A percentile compares a stretch with the other conserved stretches of the same genome.
These are phyloP conservation scores for Phytophthora multivora DNA, from an alignment of 352 stramenopile species.

Conservation along the genomic window DNA sequence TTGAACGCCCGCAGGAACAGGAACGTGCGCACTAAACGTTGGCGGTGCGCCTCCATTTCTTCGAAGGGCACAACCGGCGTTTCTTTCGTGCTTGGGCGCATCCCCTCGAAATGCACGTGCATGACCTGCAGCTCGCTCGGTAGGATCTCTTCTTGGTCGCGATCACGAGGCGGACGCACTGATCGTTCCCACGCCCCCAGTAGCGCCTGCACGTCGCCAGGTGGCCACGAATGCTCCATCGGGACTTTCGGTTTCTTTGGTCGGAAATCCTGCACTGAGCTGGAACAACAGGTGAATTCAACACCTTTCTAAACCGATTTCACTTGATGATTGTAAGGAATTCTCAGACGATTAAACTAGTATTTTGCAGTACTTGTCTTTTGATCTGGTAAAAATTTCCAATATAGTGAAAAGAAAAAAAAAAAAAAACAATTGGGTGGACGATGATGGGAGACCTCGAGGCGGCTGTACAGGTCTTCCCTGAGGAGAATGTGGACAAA, in stretches of 20 bases:
- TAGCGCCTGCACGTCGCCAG: constrained; percentile 34
- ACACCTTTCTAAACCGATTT: background rate
- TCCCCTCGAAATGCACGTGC: constrained; percentile 20
- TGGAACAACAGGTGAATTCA: constrained; percentile 5
- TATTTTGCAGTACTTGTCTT: background rate
- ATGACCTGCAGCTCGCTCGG: constrained; percentile 20
- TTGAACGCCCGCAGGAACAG: constrained; percentile 35
- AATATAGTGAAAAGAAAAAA: background rate
- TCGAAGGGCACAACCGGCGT: constrained; percentile 4
- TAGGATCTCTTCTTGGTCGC: constrained; percentile 21
- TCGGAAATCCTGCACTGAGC: constrained; percentile 21
- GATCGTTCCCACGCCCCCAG: constrained; percentile 41
- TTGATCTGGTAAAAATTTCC: background rate
- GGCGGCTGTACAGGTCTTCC: constrained; percentile 46
- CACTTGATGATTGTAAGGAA: constrained; percentile 12
- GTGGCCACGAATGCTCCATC: constrained; percentile 40
- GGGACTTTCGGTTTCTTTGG: constrained; percentile 3
- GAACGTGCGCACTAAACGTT: constrained; percentile 37
- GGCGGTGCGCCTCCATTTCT: constrained; percentile 35
- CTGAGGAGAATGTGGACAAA: constrained; percentile 56
- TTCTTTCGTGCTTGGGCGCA: constrained; percentile 21
- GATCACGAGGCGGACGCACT: constrained; percentile 27
- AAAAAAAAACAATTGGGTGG: constrained; percentile 4
- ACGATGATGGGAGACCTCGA: constrained; percentile 5
- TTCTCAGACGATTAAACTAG: background rate